A percentile compares a stretch with the other conserved stretches of the same genome.
Conservation (phyloP, 176 grass and related monocot species). For the Oryza australiensis region DNA sequence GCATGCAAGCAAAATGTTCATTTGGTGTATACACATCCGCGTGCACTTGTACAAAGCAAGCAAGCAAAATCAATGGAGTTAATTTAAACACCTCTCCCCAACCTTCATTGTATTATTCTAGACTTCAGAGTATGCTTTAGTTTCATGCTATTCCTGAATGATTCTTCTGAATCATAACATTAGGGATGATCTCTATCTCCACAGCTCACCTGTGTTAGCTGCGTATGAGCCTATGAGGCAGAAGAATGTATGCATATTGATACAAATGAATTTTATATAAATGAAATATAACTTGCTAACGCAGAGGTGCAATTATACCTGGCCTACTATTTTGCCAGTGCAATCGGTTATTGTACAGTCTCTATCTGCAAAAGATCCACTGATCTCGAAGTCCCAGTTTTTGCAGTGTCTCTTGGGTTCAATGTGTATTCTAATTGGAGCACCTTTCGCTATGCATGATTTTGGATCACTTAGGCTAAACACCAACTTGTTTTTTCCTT, state of each 20-base stretch:
- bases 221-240: not conserved
- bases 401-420: slow-evolving; percentile 56
- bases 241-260: not conserved
- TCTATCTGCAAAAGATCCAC: slow-evolving; percentile 78
- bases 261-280: not conserved
- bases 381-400: slow-evolving; percentile 70
- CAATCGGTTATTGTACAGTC: slow-evolving; percentile 63
- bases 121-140: not conserved
- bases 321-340: slow-evolving; percentile 56
- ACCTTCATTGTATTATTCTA: not conserved
- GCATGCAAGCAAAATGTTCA: slow-evolving; percentile 6
- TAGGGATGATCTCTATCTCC: slow-evolving; percentile 5
- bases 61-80: slow-evolving; percentile 9
- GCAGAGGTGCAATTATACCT: slow-evolving; percentile 45
- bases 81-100: slow-evolving; percentile 16
- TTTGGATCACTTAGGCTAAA: slow-evolving; percentile 86
- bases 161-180: slow-evolving; percentile 22
- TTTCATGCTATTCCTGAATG: slow-evolving; percentile 21
- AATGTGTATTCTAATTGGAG: slow-evolving; percentile 54
- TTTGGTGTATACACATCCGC: not conserved
- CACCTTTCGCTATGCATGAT: slow-evolving; percentile 49
- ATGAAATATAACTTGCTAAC: slow-evolving; percentile 18
- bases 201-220: not conserved
- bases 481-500: slow-evolving; percentile 55
- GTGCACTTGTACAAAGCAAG: not conserved